Percentiles rank a stretch among this genome's conserved stretches.
Conservation (phyloP, 2,329 filamentous ascomycete genomes). For the Fusarium phyllophilum region DNA sequence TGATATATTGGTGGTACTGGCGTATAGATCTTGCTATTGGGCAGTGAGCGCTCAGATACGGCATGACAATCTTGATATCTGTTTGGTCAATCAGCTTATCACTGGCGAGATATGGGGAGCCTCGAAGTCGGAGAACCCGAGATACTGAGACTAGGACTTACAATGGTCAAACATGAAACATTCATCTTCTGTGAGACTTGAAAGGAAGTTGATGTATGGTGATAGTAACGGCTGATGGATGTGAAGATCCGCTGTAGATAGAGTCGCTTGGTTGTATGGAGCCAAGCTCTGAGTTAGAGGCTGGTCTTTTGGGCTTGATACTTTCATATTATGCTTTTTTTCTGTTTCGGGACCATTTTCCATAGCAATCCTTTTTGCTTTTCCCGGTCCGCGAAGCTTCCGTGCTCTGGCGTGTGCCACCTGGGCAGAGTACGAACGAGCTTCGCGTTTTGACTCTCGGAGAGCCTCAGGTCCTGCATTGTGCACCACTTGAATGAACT, state of each 20-base stretch:
- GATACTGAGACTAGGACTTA: accelerated
- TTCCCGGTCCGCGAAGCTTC: not conserved
- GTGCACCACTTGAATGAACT: not conserved
- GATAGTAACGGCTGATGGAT: not conserved
- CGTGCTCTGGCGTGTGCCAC: not conserved
- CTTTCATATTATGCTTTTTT: accelerated
- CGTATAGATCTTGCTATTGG: not conserved
- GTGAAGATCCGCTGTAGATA: too few species aligned
- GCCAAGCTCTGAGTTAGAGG: accelerated
- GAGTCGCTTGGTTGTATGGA: not conserved
- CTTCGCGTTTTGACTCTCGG: not conserved
- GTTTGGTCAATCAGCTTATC: not conserved
- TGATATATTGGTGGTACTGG: not conserved
- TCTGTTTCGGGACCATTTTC: not conserved
- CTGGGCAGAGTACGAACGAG: not conserved
- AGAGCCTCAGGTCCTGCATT: not conserved
- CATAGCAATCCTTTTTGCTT: accelerated
- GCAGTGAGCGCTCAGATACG: not conserved
- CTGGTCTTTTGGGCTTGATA: accelerated
- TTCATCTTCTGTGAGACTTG: not conserved
- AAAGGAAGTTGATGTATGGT: not conserved
- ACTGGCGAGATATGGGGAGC: accelerated
- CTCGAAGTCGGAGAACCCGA: accelerated
- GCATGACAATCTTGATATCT: not conserved
- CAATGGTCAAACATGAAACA: not conserved